Evolutionary conservation across 768 basidiomycete genomes (phyloP).

Genomic region (Gelatoporia subvermispora): DNA sequence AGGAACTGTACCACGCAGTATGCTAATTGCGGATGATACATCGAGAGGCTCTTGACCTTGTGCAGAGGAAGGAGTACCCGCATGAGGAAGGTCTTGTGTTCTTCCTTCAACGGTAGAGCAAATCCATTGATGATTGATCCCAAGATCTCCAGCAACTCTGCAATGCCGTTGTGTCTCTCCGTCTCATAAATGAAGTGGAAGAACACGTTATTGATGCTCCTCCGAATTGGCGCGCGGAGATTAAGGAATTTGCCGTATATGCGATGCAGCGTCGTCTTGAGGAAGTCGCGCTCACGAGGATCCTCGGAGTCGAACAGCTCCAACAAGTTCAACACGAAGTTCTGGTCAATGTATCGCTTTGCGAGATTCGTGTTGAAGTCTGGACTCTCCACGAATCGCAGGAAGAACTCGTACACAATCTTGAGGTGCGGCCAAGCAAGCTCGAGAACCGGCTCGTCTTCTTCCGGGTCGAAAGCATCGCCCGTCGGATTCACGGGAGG

Average conservation of each 20-base stretch:
- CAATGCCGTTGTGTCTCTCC: conserved; percentile 98
- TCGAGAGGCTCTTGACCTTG: conserved; percentile 95
- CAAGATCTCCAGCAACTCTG: conserved; percentile 94
- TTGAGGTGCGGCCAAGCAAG: conserved; percentile 99
- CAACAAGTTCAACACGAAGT: conserved; percentile 92
- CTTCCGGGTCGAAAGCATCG: conserved; percentile 98
- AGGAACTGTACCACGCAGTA: conserved; percentile 99
- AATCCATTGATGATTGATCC: conserved; percentile 99
- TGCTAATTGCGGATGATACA: conserved; percentile 98
- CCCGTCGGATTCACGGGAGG: conserved; percentile 98
- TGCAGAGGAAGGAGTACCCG: conserved; percentile 92
- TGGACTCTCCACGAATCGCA: conserved; percentile 94
- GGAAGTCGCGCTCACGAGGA: conserved; percentile 96
- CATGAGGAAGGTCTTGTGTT: conserved; percentile 97
- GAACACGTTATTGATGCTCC: conserved; percentile 99
- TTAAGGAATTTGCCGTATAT: conserved; percentile 99
- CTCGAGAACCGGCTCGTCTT: conserved; percentile 98
- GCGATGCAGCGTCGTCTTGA: conserved; percentile 97
- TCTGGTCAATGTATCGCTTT: conserved; percentile 95
- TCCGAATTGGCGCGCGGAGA: conserved; percentile 95
- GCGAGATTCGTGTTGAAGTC: conserved; percentile 99
- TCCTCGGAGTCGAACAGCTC: conserved; percentile 99
- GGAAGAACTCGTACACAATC: conserved; percentile 99
- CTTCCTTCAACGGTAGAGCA: conserved; percentile 94
- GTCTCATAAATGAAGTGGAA: conserved; percentile 99